Base-by-base conservation (phyloP, 202 grass and related monocot species). In the Cymbopogon flexuosus region DNA sequence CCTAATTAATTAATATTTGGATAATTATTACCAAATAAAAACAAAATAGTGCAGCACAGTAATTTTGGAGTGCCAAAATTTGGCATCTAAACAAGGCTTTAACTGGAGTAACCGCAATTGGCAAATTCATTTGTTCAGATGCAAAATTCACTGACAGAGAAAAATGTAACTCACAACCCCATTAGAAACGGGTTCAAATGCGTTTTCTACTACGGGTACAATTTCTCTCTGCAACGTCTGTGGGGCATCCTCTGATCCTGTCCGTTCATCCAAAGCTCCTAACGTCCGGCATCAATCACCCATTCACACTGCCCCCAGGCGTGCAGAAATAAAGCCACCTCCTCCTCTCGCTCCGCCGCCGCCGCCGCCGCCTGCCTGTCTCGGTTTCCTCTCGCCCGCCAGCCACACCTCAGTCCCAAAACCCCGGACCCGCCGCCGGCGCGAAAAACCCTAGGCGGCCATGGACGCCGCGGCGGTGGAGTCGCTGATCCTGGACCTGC, bases 381-480 rank as follows among this genome's bases (percentile, higher is more conserved):
- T 37, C 36, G 36, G 36, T 37, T 37, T 37, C 5, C 36, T 37
- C 6, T 40, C 37, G 8, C 37, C 37, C 23, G 6, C 27, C 6
- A 29, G n/a, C 23, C 62, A 35, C 3, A 21, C 29, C 64, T 8
- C 31, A 30, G 16, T 4, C 78, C n/a, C 42, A 81, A 82, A 78
- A 68, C 85, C 82, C 39, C 77, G 62, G 37, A 40, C 37, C 8
- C 39, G 37, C 76, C 73, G 49, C 46, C 73, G 49, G 33, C 46
- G 70, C 68, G 52, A 68, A 87, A 89, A 89, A 59, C 85, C 85
- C 83, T 82, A 86, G 19, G 59, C 41, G 6, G 47, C 35, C 61
- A 96, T 92, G 92, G 92, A 95, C 65, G 75, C 87, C 57, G 84
- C 79, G 76, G 70, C 85, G 27, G 56, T 98, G 24, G 95, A 98